A percentile compares a stretch with the other conserved stretches of the same genome.
phyloP scores from a whole-genome alignment of 495 filamentous ascomycete genomes.

The Barbatosphaeria neglecta region DNA sequence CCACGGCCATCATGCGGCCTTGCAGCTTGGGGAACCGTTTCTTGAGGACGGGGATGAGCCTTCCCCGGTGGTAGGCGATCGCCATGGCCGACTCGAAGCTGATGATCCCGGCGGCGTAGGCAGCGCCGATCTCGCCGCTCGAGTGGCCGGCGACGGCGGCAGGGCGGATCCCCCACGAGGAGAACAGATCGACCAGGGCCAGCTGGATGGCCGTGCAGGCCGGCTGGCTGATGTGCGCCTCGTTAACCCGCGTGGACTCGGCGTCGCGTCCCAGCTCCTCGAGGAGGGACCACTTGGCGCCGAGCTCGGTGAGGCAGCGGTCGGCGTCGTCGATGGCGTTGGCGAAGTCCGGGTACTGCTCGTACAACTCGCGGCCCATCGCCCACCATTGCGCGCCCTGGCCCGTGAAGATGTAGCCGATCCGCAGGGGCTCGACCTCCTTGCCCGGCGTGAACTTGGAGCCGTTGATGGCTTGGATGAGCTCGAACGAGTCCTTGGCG shows the following conservation, averaged over 20 bases:
- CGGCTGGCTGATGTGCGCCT: constrained; percentile 34
- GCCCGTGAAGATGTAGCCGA: constrained; percentile 32
- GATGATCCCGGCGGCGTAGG: constrained; percentile 33
- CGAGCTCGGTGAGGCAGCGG: constrained; percentile 13
- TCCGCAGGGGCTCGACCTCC: constrained; percentile 22
- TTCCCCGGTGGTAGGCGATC: constrained; percentile 34
- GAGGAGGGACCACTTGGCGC: constrained; percentile 24
- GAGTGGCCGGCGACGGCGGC: constrained; percentile 48
- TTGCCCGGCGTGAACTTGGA: constrained; percentile 20
- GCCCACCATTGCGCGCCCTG: constrained; percentile 42
- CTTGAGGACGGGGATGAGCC: constrained; percentile 21
- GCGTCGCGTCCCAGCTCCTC: constrained; percentile 21
- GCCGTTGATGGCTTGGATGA: constrained; percentile 32
- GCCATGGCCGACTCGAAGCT: constrained; percentile 41
- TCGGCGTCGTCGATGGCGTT: constrained; percentile 20
- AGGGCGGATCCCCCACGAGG: constrained; percentile 39
- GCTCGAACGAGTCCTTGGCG: constrained; percentile 30
- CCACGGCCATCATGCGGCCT: constrained; percentile 41
- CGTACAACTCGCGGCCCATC: constrained; percentile 41
- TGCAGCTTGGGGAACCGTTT: constrained; percentile 16
- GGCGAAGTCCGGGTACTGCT: constrained; percentile 26
- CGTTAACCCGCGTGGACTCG: constrained; percentile 27
- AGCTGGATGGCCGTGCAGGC: constrained; percentile 39
- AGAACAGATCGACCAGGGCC: constrained; percentile 41
- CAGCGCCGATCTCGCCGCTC: constrained; percentile 48